Evolutionary conservation across 306 rosid genomes (phyloP), one percentile per base, ranked within the genome.

Genomic region (Echinosophora koreensis): DNA sequence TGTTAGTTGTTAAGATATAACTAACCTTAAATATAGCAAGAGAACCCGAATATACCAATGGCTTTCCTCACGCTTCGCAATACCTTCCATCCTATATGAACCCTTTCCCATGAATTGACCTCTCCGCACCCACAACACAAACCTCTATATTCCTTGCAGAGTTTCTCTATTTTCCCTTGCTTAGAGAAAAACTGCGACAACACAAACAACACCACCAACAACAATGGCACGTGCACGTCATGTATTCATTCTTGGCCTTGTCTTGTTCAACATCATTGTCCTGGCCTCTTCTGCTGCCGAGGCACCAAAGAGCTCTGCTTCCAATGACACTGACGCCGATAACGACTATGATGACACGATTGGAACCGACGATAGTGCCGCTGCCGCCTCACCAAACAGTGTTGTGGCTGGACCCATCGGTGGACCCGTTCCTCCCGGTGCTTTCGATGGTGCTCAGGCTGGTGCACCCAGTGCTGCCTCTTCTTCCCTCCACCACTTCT

Each of bases 201-300:
- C 7, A 69, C 14, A 5, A 30, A 14, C 51, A 17, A 5, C 9
- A 62, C 0, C 10, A 34, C 11, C 2, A 57, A 22, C 2, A 17
- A 59, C 13, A 76, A 92, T 93, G 97, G 89, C 88, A 41, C 89
- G 89, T 66, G 85, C 86, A 52, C 69, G 86, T n/a, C 81, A 49
- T 5, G 51, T 84, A 50, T 58, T 73, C 39, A 47, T 84, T 77
- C 46, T 83, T 3, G 87, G 77, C 52, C 73, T 92, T 1, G 71
- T 81, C 47, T 62, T 88, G 51, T 79, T 90, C 37, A 88, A 80
- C 85, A 11, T 88, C 28, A 78, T 81, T 9, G 89, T 86, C 32
- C 2, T 79, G 16, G 77, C 83, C 1, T 69, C 12, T 13, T 88
- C n/a, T 13, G 89, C 88, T 1, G 56, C 76, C 4, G 67, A 54